Evolutionary conservation across 352 stramenopile genomes (phyloP), one percentile per base, ranked within the genome.

Genomic region (Phytopythium helicoides): DNA sequence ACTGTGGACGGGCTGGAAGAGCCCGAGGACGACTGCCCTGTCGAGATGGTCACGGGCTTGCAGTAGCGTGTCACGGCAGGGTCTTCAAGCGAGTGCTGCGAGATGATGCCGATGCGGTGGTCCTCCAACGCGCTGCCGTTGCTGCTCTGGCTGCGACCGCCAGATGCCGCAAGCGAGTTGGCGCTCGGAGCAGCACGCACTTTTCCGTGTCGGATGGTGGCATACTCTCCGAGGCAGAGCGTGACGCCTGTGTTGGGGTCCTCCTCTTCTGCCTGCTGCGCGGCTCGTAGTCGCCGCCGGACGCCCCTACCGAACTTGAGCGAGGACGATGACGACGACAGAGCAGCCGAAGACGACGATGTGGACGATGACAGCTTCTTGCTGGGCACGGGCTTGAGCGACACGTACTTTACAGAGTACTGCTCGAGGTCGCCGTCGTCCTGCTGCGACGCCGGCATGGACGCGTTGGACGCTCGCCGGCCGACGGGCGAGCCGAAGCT

Each of bases 61-160:
- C 78, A 89, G 34, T 79, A 80, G 18, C 75, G 59, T 25, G 75
- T 75, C 19, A 89, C 63, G 1, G 76, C 66, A 2, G 75, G 73
- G 57, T 89, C 78, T 37, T 83, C 75, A 19, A 89, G 61, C n/a
- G 78, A 89, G 47, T 89, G 76, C 23, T 73, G 71, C 56, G 75
- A 77, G 50, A 89, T 78, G 62, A 89, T 84, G 5, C 78, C 78
- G 12, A 89, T 58, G 3, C 78, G 78, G 12, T 76, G 58, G 53
- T 88, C 74, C 55, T 48, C 41, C 9, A 48, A 15, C 41, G 19
- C 18, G 18, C 18, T 7, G 38, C 38, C 18, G 38, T 14, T 45
- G 38, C 38, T 26, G 18, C 38, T 45, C 19, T 45, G 18, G 38
- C 38, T 45, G 38, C 38, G 38, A 11, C 38, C 18, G 38, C 18